Evolutionary conservation across 192 early-diverging fungal species (phyloP), one percentile per base, ranked within the genome.

Genomic region (Coemansia umbellata): DNA sequence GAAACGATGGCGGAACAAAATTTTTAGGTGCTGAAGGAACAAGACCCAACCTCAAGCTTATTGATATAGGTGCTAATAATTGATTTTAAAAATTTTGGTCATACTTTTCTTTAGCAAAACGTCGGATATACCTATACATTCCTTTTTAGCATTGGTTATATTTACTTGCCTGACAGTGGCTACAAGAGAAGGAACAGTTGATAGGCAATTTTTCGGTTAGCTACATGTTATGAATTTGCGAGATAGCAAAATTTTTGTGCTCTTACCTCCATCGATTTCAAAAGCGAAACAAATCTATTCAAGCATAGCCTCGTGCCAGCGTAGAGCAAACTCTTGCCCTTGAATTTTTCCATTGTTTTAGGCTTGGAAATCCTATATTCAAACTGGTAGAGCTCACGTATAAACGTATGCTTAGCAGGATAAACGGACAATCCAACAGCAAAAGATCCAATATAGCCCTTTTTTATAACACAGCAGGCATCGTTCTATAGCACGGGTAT

Each of bases 211-310:
- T 4, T 23, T 17, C 7, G 9, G 15, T 22, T 42, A 42, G 17
- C 1, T 17, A 37, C 11, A 37, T n/a, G n/a, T n/a, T n/a, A n/a
- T n/a, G n/a, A n/a, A n/a, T 37, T 14, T 37, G 11, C 4, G 14
- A 37, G 18, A 37, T 37, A 11, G 5, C 37, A 11, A 11, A 4
- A 7, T 8, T 13, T 35, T 35, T 35, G 33, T 35, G 10, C 13
- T 21, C 58, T 31, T 24, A 56, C 69, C 64, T 74, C 71, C 71
- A 74, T 74, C 49, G 58, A 35, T 42, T 50, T 48, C 9, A 74
- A 24, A 17, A 74, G 18, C 2, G 50, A 39, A n/a, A 50, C 40
- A 8, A 74, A 47, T 19, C 71, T 31, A 13, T 47, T 39, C 2
- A 74, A 35, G 50, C 49, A 55, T 24, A 66, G n/a, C n/a, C n/a